phyloP scores from a whole-genome alignment of 805 yeast species.

The Metschnikowia cerradonensis region DNA sequence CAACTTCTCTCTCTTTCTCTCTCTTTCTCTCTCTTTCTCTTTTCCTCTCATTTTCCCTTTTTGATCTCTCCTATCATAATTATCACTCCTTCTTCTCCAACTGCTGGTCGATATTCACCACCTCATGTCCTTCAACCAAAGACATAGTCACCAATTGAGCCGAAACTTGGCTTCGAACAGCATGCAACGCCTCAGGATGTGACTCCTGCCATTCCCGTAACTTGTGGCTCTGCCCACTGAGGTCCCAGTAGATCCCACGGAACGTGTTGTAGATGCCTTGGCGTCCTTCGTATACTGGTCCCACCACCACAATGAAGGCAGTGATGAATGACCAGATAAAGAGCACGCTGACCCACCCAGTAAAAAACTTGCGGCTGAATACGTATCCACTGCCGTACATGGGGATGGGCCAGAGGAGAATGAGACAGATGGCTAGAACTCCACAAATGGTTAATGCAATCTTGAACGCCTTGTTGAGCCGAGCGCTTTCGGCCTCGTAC shows the following conservation, averaged over 20 bases:
- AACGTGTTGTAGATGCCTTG: conserved; percentile 56
- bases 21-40: no score
- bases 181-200: conserved; percentile 73
- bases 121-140: conserved; percentile 9
- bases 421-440: conserved; percentile 55
- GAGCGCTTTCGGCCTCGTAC: conserved; percentile 46
- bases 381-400: conserved; percentile 80
- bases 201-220: conserved; percentile 69
- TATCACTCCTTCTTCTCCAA: conserved; percentile 9
- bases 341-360: conserved; percentile 84
- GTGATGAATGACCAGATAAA: conserved; percentile 78
- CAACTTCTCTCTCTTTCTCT: no score
- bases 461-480: conserved; percentile 55
- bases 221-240: conserved; percentile 70
- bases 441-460: conserved; percentile 59
- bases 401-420: conserved; percentile 91
- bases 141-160: conserved; percentile 20
- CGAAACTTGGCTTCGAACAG: conserved; percentile 59
- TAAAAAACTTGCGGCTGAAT: conserved; percentile 71
- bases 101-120: conserved; percentile 14
- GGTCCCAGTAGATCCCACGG: conserved; percentile 85
- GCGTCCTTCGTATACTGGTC: conserved; percentile 75
- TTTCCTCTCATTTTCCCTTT: no score
- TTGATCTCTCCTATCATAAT: neutral
- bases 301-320: conserved; percentile 57